phyloP scores from a whole-genome alignment of 2,329 filamentous ascomycete species.

The Calonectria montana region DNA sequence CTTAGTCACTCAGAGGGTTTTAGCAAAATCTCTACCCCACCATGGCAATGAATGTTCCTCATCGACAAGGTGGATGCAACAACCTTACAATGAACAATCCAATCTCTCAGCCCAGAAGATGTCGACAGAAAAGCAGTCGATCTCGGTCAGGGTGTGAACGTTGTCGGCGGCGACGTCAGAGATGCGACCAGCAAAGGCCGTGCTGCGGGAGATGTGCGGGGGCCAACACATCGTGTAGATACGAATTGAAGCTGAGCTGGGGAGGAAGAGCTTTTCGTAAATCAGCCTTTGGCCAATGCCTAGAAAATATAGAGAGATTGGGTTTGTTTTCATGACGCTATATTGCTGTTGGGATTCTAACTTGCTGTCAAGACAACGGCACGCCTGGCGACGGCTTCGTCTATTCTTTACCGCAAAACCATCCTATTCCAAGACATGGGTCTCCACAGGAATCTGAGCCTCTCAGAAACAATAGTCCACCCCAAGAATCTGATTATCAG shows the following conservation, averaged over 20 bases:
- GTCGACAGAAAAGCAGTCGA: not conserved
- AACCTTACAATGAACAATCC: not conserved
- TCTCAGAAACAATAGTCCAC: no score
- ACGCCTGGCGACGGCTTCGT: conserved; percentile 18
- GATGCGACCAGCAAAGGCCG: conserved; percentile 32
- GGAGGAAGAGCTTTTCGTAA: conserved; percentile 30
- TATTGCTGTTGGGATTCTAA: not conserved
- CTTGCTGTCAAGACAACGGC: not conserved
- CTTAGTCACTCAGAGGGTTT: not conserved
- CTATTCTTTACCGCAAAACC: not conserved
- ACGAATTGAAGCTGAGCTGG: conserved; percentile 28
- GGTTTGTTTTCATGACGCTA: not conserved
- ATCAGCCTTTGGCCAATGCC: conserved; percentile 27
- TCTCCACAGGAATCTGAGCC: no score
- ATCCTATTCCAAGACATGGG: no score
- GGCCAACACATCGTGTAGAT: conserved; percentile 20
- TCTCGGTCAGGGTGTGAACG: conserved; percentile 32
- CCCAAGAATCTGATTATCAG: not conserved
- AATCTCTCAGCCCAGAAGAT: not conserved
- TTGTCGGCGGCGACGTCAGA: conserved; percentile 31
- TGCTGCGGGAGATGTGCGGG: conserved; percentile 26
- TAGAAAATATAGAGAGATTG: conserved; percentile 9
- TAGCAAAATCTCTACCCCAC: not conserved
- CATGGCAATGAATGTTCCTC: not conserved
- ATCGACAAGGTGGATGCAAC: not conserved